Evolutionary conservation across 768 basidiomycete genomes (phyloP).

Genomic region (Termitomyces sp.): DNA sequence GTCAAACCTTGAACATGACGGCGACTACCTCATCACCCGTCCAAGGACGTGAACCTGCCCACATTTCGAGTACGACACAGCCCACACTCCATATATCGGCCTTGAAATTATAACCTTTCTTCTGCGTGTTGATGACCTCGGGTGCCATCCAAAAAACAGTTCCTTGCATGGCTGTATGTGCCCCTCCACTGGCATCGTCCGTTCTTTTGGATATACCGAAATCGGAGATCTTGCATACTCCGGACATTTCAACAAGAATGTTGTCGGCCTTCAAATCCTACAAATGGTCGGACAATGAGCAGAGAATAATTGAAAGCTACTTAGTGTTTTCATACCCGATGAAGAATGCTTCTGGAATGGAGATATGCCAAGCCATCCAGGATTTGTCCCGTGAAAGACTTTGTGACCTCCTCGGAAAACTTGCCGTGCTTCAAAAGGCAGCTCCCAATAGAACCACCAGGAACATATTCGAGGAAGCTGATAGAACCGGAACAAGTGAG

Average conservation of each 20-base stretch:
- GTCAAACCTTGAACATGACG: conserved; percentile 87
- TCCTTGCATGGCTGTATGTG: conserved; percentile 92
- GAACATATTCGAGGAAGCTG: conserved; percentile 98
- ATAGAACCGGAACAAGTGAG: conserved; percentile 2
- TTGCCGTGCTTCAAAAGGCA: conserved; percentile 88
- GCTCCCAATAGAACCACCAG: conserved; percentile 92
- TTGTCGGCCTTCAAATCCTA: conserved; percentile 98
- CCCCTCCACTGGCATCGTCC: conserved; percentile 79
- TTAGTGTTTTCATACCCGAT: conserved; percentile 52
- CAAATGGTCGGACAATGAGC: conserved; percentile 3
- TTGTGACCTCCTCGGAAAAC: conserved; percentile 88
- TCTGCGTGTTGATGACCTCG: conserved; percentile 83
- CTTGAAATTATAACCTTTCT: conserved; percentile 93
- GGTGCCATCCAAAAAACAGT: conserved; percentile 99
- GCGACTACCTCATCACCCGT: conserved; percentile 82
- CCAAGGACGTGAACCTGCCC: conserved; percentile 96
- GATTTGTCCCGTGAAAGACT: conserved; percentile 90
- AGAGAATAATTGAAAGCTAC: not conserved
- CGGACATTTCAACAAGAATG: conserved; percentile 89
- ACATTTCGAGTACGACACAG: conserved; percentile 99
- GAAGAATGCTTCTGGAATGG: conserved; percentile 86
- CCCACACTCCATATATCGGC: conserved; percentile 99
- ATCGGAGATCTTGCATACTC: conserved; percentile 95
- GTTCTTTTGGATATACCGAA: conserved; percentile 98
- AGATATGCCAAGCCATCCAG: conserved; percentile 88